Base-by-base conservation (phyloP, 768 basidiomycete genomes). In the Trichaptum fuscoviolaceum region DNA sequence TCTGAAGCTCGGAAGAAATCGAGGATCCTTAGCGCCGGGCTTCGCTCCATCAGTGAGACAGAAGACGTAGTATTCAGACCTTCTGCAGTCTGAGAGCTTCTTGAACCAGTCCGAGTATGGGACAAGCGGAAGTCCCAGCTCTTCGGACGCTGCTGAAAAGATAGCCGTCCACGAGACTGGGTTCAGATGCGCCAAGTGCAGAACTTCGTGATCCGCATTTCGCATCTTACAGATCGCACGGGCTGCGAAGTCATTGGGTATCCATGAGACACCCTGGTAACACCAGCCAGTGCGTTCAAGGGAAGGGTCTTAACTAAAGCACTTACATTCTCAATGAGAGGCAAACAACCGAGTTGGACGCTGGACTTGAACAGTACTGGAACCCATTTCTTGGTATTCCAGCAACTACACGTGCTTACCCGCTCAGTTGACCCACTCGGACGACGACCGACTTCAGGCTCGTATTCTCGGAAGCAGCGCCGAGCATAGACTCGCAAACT, bases 301-400 rank as follows among this genome's bases (percentile, higher is more conserved):
- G n/a, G 24, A 60, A 35, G 57, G n/a, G 15, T 25, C n/a, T 8
- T 2, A 12, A 35, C 26, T 9, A 62, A 24, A 10, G 23, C 35
- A 57, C 68, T 61, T 59, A 70, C 71, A 62, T 69, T 63, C 34
- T 42, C 27, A 61, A 67, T 67, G 30, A 64, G 64, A 23, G 72
- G 73, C 23, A 75, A 57, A 61, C 68, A 69, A 35, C 66, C 66
- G 25, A 71, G 7, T 7, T 57, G 2, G 3, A 63, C 26, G 3
- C 69, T 65, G 7, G 72, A 71, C 59, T 74, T 70, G 58, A 79
- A 69, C 9, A 81, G 36, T 42, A 70, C 68, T 20, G 80, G 78
- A 36, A 81, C 58, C 78, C 80, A 81, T 58, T 80, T 80, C 9
- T 64, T 65, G 25, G 67, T 27, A 65, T 74, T 76, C 80, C 80